Conservation (phyloP, 495 filamentous ascomycete genomes). For the Pyronema domesticum region DNA sequence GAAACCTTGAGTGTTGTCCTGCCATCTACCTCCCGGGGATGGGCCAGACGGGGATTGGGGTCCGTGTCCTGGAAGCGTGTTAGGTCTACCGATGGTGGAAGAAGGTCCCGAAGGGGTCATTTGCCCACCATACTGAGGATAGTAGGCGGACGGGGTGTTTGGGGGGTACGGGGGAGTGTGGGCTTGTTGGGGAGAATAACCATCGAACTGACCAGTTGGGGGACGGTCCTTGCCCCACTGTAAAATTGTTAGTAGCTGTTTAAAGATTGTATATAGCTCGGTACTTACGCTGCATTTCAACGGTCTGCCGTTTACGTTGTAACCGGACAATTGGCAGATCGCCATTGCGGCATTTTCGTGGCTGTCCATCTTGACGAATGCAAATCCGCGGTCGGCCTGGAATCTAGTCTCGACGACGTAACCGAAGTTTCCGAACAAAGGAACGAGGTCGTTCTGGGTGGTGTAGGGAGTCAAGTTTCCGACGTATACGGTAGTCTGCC, state of each 20-base stretch:
- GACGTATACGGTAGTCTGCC: slow-evolving; percentile 98
- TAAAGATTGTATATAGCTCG: background rate
- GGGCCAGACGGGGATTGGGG: slow-evolving; percentile 33
- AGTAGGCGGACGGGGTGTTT: slow-evolving; percentile 64
- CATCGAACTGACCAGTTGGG: slow-evolving; percentile 65
- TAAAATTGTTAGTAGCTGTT: slow-evolving; percentile 20
- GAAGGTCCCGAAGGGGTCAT: slow-evolving; percentile 52
- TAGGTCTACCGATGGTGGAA: slow-evolving; percentile 21
- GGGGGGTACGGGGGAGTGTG: slow-evolving; percentile 53
- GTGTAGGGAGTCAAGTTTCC: slow-evolving; percentile 97
- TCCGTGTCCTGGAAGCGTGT: slow-evolving; percentile 15
- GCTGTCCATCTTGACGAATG: slow-evolving; percentile 98
- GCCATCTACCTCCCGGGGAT: slow-evolving; percentile 36
- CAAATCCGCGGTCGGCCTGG: slow-evolving; percentile 94
- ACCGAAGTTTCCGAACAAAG: slow-evolving; percentile 95
- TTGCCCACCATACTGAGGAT: slow-evolving; percentile 78
- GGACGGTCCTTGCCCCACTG: slow-evolving; percentile 99
- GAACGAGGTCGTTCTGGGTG: slow-evolving; percentile 83
- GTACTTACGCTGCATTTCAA: slow-evolving; percentile 91
- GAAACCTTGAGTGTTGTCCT: slow-evolving; percentile 40
- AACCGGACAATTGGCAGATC: slow-evolving; percentile 91
- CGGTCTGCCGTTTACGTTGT: slow-evolving; percentile 92
- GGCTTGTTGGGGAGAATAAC: slow-evolving; percentile 58
- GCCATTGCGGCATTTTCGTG: slow-evolving; percentile 98
- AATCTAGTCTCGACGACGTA: slow-evolving; percentile 94